These are phyloP conservation scores for Aegle marmelos DNA, from an alignment of 345 rosid species.

Conservation along the genomic window DNA sequence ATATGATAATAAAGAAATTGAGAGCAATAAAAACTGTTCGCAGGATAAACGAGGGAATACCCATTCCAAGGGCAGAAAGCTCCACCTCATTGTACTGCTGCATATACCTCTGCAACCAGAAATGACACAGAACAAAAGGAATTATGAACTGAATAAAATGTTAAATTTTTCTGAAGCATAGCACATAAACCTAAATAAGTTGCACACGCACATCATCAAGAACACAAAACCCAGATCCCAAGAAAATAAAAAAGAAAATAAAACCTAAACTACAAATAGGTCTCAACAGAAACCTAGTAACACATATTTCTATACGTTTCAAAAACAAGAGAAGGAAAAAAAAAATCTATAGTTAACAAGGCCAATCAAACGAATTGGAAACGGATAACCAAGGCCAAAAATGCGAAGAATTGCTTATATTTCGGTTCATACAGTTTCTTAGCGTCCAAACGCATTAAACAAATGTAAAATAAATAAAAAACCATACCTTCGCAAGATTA, in stretches of 20 bases:
- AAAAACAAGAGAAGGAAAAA: neutral
- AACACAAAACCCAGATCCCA: conserved; percentile 9
- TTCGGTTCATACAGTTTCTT: neutral
- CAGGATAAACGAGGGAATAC: conserved; percentile 30
- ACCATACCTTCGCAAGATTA: conserved; percentile 84
- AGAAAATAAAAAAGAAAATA: neutral
- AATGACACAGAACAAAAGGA: conserved; percentile 1
- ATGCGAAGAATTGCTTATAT: neutral
- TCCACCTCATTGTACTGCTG: conserved; percentile 87
- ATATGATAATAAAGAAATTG: neutral
- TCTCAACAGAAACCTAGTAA: neutral
- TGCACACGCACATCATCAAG: neutral
- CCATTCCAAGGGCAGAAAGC: conserved; percentile 97
- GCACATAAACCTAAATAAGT: neutral
- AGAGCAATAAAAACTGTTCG: neutral
- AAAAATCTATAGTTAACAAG: neutral
- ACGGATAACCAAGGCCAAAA: neutral
- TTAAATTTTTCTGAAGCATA: neutral
- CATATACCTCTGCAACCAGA: conserved; percentile 74
- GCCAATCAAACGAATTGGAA: neutral
- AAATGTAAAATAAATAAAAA: neutral
- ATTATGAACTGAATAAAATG: neutral
- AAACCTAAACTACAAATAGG: neutral
- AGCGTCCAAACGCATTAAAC: neutral
- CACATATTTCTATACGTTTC: neutral